Base-by-base conservation (phyloP, 345 rosid genomes). In the Firmiana major region DNA sequence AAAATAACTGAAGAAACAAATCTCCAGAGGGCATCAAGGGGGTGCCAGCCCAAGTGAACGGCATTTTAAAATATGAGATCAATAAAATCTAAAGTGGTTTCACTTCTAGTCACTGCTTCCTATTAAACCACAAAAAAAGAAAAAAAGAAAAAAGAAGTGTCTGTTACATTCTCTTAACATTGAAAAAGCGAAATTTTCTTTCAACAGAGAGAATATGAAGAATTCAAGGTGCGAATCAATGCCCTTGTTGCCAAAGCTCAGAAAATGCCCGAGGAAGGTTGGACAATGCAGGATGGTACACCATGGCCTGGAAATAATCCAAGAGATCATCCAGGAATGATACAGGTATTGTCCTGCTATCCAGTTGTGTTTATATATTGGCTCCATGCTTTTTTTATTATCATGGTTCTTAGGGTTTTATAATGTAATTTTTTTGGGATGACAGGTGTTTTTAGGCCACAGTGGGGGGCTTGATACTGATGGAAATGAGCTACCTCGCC, bases 281-380 rank as follows among this genome's bases (percentile, higher is more conserved):
- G 99, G 99, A 96, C 99, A 13, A 96, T 96, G 99, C 98, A 96
- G 84, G 99, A 96, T 87, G 99, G 99, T 72, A 96, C 99, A 80
- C 87, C 98, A 7, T 96, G 99, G 99, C 98, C 99, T 75, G 99
- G 99, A 81, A 96, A 96, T 83, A 96, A 96, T 88, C 81, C 98
- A 42, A 88, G 99, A 81, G 99, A 96, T 82, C 99, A 96, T 84
- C 99, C 99, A 43, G 99, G 99, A 87, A 96, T 96, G 99, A 96
- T 92, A 48, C 98, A 90, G 93, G 98, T 88, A 81, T 62, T 54
- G 12, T 22, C 6, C 24, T 79, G 24, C 66, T 79, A 71, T 76
- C 60, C 24, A 15, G 21, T 60, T n/a, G 9, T 34, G 1, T 45
- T 40, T 17, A 51, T 26, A 26, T 36, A n/a, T 51, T 34, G 15